Percentiles rank a stretch among this genome's conserved stretches.
Evolutionary conservation across 2,329 filamentous ascomycete genomes (phyloP).

Genomic region (Huntiella bhutanensis): DNA sequence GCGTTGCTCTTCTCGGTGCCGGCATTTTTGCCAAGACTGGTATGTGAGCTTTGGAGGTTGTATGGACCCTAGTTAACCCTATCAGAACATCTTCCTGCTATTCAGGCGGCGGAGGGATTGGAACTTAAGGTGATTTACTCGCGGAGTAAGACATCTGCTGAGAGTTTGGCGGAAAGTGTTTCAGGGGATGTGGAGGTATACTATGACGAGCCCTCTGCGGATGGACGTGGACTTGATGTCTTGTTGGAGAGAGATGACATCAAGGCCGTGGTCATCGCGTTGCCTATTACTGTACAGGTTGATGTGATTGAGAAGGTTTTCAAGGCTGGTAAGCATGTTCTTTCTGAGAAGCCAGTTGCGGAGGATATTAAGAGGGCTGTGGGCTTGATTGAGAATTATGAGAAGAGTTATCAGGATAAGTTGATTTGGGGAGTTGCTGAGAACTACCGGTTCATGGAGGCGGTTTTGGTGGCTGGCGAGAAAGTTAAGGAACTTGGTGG

Average conservation of each 20-base stretch:
- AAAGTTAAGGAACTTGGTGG: slow-evolving; percentile 9
- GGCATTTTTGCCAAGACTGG: slow-evolving; percentile 44
- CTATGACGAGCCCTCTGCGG: slow-evolving; percentile 17
- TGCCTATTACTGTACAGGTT: slow-evolving; percentile 45
- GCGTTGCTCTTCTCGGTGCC: slow-evolving; percentile 42
- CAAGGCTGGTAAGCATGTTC: slow-evolving; percentile 47
- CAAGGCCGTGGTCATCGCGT: slow-evolving; percentile 34
- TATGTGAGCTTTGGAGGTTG: slow-evolving; percentile 13
- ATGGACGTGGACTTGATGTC: slow-evolving; percentile 28
- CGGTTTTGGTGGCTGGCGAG: slow-evolving; percentile 29
- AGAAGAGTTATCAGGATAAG: slow-evolving; percentile 8
- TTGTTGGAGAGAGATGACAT: slow-evolving; percentile 36
- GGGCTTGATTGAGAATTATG: slow-evolving; percentile 22
- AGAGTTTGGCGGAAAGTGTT: slow-evolving; percentile 13
- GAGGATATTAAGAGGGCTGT: slow-evolving; percentile 31
- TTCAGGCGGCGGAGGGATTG: slow-evolving; percentile 30
- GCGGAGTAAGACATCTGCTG: slow-evolving; percentile 38
- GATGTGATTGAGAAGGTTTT: slow-evolving; percentile 38
- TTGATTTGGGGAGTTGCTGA: slow-evolving; percentile 46
- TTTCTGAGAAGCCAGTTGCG: slow-evolving; percentile 51
- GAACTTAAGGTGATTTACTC: slow-evolving; percentile 48
- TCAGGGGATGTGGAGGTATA: slow-evolving; percentile 5
- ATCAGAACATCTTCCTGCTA: slow-evolving; percentile 29
- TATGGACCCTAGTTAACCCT: slow-evolving; percentile 6
- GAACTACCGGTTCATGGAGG: slow-evolving; percentile 48